These are phyloP conservation scores for Rusavskia elegans DNA, from an alignment of 495 filamentous ascomycete species.

Conservation along the genomic window DNA sequence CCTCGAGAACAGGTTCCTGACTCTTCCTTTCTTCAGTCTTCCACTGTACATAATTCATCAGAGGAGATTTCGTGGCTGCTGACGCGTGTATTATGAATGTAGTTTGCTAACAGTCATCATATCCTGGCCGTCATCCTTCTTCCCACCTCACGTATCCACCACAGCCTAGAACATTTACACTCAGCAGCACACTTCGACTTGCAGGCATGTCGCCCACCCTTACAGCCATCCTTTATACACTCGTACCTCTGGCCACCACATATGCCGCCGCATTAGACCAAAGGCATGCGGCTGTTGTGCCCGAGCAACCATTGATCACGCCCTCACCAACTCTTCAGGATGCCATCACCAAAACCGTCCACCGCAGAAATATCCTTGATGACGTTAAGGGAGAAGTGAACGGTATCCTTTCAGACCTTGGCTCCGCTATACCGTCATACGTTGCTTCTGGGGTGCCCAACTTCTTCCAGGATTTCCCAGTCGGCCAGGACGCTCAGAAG, in stretches of 20 bases:
- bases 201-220: neutral
- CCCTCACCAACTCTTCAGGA: constrained; percentile 23
- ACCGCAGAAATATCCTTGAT: constrained; percentile 27
- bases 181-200: neutral
- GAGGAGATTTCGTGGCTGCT: too few relatives aligned
- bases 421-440: constrained; percentile 39
- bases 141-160: too few relatives aligned
- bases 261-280: constrained; percentile 5
- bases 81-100: too few relatives aligned
- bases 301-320: constrained; percentile 32
- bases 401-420: constrained; percentile 22
- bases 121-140: too few relatives aligned
- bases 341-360: constrained; percentile 19
- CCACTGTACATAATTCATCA: too few relatives aligned
- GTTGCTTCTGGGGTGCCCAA: constrained; percentile 47
- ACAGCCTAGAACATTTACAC: too few relatives aligned
- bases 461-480: constrained; percentile 53
- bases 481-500: constrained; percentile 39
- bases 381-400: constrained; percentile 30
- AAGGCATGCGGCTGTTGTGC: constrained; percentile 8
- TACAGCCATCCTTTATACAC: neutral
- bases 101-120: too few relatives aligned
- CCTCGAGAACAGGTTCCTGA: too few relatives aligned
- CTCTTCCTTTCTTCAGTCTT: too few relatives aligned
- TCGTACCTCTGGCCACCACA: neutral